phyloP scores from a whole-genome alignment of 2,329 filamentous ascomycete genomes.

The Purpureocillium lavendulum region DNA sequence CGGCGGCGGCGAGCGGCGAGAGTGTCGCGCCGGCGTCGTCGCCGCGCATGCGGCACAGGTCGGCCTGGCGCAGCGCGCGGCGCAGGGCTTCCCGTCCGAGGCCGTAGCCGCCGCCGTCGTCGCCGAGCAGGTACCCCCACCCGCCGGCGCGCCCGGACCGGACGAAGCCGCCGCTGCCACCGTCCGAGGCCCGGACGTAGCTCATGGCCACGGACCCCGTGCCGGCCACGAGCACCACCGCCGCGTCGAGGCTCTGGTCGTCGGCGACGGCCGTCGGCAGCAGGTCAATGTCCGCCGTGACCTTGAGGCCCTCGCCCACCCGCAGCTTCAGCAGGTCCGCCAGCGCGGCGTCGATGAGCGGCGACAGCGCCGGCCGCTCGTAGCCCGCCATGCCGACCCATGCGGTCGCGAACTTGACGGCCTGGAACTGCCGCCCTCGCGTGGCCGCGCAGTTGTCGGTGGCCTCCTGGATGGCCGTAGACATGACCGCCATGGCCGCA shows the following conservation, averaged over 20 bases:
- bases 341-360: slow-evolving; percentile 17
- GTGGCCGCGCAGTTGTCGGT: slow-evolving; percentile 3
- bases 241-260: slow-evolving; percentile 10
- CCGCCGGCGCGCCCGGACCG: slow-evolving; percentile 28
- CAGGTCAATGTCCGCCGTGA: slow-evolving; percentile 32
- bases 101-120: slow-evolving; percentile 32
- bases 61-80: slow-evolving; percentile 19
- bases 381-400: slow-evolving; percentile 33
- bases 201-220: slow-evolving; percentile 34
- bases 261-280: slow-evolving; percentile 18
- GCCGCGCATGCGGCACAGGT: slow-evolving; percentile 11
- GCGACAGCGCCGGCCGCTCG: slow-evolving; percentile 22
- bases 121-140: slow-evolving; percentile 34
- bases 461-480: slow-evolving; percentile 16
- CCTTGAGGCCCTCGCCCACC: slow-evolving; percentile 11
- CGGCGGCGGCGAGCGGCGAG: slow-evolving; percentile 6
- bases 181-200: slow-evolving; percentile 14
- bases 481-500: slow-evolving; percentile 16
- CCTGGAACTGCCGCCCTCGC: slow-evolving; percentile 1
- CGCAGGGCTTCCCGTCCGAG: slow-evolving; percentile 28
- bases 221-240: slow-evolving; percentile 30
- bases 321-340: slow-evolving; percentile 17
- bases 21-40: background rate
- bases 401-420: slow-evolving; percentile 16
- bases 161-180: slow-evolving; percentile 8